Conservation (phyloP, 2,329 filamentous ascomycete species). For the Emergomyces pasteurianus region DNA sequence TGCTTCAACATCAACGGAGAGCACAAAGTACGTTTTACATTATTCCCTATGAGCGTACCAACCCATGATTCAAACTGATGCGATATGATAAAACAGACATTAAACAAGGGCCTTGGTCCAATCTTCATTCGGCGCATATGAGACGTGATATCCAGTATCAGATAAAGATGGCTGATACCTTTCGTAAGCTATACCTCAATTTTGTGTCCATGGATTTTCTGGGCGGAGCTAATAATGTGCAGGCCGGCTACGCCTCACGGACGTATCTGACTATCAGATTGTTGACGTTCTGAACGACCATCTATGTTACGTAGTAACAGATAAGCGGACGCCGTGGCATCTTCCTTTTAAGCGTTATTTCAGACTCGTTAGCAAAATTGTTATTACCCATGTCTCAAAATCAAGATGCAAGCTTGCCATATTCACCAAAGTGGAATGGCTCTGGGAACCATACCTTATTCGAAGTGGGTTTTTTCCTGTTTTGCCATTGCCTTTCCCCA, state of each 20-base stretch:
- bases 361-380: conserved; percentile 74
- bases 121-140: conserved; percentile 57
- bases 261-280: conserved; percentile 69
- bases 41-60: background rate
- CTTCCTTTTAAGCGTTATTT: conserved; percentile 70
- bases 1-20: conserved; percentile 72
- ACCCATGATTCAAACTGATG: background rate
- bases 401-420: conserved; percentile 84
- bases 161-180: conserved; percentile 53
- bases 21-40: conserved; percentile 43
- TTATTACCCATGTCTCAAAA: conserved; percentile 88
- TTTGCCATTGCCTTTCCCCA: background rate
- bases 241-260: conserved; percentile 41
- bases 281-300: conserved; percentile 77
- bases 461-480: conserved; percentile 25
- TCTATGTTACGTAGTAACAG: conserved; percentile 55
- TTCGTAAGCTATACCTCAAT: conserved; percentile 38
- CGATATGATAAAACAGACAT: conserved; percentile 41
- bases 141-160: conserved; percentile 71
- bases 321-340: conserved; percentile 63
- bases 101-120: conserved; percentile 73
- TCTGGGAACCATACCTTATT: conserved; percentile 46
- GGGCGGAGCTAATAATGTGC: conserved; percentile 10
- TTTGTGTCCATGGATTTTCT: background rate
- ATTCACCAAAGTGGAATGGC: conserved; percentile 81